phyloP scores from a whole-genome alignment of 345 rosid genomes.

The Geranium rotundifolium region DNA sequence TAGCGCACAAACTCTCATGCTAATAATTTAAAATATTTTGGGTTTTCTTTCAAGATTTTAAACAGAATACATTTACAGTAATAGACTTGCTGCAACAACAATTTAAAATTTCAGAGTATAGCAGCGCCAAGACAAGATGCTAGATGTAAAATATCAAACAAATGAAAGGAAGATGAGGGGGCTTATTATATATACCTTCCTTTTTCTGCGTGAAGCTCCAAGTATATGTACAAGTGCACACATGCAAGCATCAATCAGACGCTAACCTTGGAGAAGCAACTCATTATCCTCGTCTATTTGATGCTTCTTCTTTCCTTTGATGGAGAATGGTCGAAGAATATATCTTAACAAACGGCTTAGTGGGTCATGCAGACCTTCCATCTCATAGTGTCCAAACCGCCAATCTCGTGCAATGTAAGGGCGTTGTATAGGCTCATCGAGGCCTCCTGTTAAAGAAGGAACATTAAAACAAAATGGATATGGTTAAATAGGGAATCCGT shows the following conservation, averaged over 20 bases:
- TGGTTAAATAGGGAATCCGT: background rate
- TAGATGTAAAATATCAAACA: no score
- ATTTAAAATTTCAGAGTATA: no score
- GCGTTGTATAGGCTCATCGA: conserved; percentile 57
- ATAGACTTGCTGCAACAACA: no score
- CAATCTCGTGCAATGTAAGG: conserved; percentile 57
- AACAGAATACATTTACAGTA: no score
- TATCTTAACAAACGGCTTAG: conserved; percentile 46
- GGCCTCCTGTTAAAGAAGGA: conserved; percentile 49
- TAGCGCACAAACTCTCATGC: no score
- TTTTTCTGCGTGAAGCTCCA: no score
- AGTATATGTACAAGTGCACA: background rate
- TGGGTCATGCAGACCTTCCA: conserved; percentile 96
- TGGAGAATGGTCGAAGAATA: conserved; percentile 36
- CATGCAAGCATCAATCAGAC: conserved; percentile 10
- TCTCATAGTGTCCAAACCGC: conserved; percentile 91
- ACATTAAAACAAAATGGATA: background rate
- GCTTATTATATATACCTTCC: no score
- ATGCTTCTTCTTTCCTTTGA: conserved; percentile 29
- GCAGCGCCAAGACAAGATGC: no score
- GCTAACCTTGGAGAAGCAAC: conserved; percentile 25
- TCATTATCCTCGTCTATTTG: conserved; percentile 22
- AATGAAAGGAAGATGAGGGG: no score
- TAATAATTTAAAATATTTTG: no score
- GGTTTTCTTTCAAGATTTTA: no score